Evolutionary conservation across 176 grass and related monocot genomes (phyloP).

Genomic region (Tuctoria greenei): DNA sequence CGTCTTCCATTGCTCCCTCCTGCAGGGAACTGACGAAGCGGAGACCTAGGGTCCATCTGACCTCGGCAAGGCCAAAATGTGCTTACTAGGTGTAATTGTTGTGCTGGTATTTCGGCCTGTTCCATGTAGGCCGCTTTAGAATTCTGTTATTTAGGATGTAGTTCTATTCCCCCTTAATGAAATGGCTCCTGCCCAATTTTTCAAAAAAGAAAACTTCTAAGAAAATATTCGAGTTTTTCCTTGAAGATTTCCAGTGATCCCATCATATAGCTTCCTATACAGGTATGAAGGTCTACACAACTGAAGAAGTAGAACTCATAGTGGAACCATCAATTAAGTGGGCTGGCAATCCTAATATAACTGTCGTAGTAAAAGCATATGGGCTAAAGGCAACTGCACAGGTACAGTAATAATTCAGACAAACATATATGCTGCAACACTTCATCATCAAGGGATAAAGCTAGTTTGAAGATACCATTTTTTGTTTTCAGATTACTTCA

Average conservation of each 20-base stretch:
- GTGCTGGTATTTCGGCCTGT: too few species aligned
- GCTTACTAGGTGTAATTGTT: too few species aligned
- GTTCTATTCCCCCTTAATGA: too few species aligned
- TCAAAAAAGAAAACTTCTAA: background rate
- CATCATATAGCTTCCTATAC: background rate
- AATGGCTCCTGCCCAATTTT: too few species aligned
- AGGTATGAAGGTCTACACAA: slow-evolving; percentile 90
- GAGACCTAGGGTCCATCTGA: too few species aligned
- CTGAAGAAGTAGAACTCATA: slow-evolving; percentile 78
- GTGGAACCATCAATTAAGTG: slow-evolving; percentile 85
- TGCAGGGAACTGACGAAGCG: too few species aligned
- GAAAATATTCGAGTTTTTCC: background rate
- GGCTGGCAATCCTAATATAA: slow-evolving; percentile 88
- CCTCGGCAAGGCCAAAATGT: too few species aligned
- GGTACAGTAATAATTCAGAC: slow-evolving; percentile 45
- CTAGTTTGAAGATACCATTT: slow-evolving; percentile 26
- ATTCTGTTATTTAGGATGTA: too few species aligned
- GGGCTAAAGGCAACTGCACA: slow-evolving; percentile 76
- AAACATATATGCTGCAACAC: background rate
- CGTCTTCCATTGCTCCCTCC: too few species aligned
- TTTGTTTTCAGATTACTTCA: slow-evolving; percentile 9
- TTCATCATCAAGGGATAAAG: slow-evolving; percentile 8
- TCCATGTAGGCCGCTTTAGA: too few species aligned
- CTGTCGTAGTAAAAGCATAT: slow-evolving; percentile 72
- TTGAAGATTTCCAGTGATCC: background rate